Evolutionary conservation across 2,329 filamentous ascomycete species (phyloP), one percentile per base, ranked within the genome.

Genomic region (Zalaria obscura): DNA sequence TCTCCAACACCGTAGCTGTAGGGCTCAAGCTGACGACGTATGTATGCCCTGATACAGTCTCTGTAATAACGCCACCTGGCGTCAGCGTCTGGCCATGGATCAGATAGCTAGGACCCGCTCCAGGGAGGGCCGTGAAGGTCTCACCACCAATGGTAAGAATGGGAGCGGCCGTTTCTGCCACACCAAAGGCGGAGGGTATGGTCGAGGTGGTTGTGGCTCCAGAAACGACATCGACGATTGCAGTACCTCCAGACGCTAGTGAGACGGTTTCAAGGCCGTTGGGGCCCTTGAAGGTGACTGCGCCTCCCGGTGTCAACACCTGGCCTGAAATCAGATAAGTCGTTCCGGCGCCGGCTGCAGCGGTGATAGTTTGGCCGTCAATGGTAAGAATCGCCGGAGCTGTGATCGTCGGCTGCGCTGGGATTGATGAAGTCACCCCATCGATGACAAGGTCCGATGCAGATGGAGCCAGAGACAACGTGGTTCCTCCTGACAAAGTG

Each of bases 381-480:
- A 58, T 44, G 2, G 51, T 52, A 7, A 61, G 49, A n/a, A 53
- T 42, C 9, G 55, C 52, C 5, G 50, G 47, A 4, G 54, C 48
- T 2, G 56, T 58, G 39, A 55, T 50, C 25, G 47, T 49, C 26
- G 46, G 45, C 7, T 41, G 31, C 8, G 37, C 38, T n/a, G 42
- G 38, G 9, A 40, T 39, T 3, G 40, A 41, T 3, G 45, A 41
- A 1, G 42, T 40, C 4, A 38, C 3, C 7, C 61, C 61, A 27
- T 59, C 60, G 32, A 68, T 46, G 4, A 67, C 58, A 2, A 68
- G 44, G 25, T 57, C 58, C 3, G 55, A 56, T 25, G 62, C 64
- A 4, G 52, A 59, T 1, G 57, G 48, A 3, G 48, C 63, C 10
- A 60, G 51, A 31, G 42, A 50, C n/a, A 48, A 31, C 3, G 38